These are phyloP conservation scores for Trichocomaceae sp. DNA, from an alignment of 2,329 filamentous ascomycete species.

Conservation along the genomic window DNA sequence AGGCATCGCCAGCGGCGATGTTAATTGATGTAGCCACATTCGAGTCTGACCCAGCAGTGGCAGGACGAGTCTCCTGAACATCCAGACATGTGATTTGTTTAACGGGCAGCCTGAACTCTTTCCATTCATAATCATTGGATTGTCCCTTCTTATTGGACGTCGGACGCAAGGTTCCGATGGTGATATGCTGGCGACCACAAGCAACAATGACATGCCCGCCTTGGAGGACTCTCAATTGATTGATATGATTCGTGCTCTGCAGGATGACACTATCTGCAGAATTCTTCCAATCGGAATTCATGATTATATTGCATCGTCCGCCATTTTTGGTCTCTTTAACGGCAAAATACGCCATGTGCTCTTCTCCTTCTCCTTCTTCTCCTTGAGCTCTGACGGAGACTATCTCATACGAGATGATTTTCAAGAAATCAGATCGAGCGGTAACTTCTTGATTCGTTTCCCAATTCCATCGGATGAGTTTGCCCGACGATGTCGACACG, in stretches of 20 bases:
- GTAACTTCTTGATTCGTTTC: slow-evolving; percentile 39
- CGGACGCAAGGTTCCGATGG: slow-evolving; percentile 50
- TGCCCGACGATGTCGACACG: slow-evolving; percentile 46
- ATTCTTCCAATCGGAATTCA: slow-evolving; percentile 23
- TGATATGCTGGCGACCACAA: slow-evolving; percentile 41
- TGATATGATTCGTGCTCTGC: slow-evolving; percentile 25
- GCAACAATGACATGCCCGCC: slow-evolving; percentile 33
- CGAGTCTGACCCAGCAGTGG: neutral
- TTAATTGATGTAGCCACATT: slow-evolving; percentile 50
- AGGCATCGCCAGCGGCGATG: slow-evolving; percentile 67
- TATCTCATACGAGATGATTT: slow-evolving; percentile 28
- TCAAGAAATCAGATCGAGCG: slow-evolving; percentile 37
- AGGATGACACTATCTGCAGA: slow-evolving; percentile 20
- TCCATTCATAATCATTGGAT: slow-evolving; percentile 46
- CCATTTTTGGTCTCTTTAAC: slow-evolving; percentile 31
- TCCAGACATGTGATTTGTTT: slow-evolving; percentile 60
- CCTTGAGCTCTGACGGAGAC: slow-evolving; percentile 17
- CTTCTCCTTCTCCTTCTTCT: slow-evolving; percentile 20
- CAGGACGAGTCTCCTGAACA: slow-evolving; percentile 42
- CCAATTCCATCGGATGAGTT: slow-evolving; percentile 56
- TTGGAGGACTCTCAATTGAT: slow-evolving; percentile 23
- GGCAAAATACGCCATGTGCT: slow-evolving; percentile 34
- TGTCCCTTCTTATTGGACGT: slow-evolving; percentile 27
- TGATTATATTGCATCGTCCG: neutral
- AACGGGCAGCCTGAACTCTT: slow-evolving; percentile 51